Evolutionary conservation across 331 rosid species (phyloP).

Genomic region (Cydonia oblonga): DNA sequence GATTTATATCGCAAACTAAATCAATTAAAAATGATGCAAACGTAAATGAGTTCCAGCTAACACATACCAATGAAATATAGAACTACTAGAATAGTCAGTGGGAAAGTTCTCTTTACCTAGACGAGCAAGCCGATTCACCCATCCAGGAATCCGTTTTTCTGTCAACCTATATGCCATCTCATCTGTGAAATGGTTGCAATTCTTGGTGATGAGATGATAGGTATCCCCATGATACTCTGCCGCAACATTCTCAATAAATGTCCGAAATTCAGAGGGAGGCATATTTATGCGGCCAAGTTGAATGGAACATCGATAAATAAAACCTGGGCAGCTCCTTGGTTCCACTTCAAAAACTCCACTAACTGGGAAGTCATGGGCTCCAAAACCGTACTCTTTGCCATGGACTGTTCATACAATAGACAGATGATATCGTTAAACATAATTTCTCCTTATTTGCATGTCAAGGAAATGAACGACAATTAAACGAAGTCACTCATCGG

Average conservation of each 20-base stretch:
- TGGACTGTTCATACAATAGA: conserved; percentile 41
- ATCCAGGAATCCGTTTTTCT: conserved; percentile 61
- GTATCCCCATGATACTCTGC: conserved; percentile 93
- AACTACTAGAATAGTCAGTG: background rate
- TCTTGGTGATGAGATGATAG: conserved; percentile 80
- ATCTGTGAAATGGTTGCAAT: conserved; percentile 85
- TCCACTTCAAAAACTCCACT: conserved; percentile 97
- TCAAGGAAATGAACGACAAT: background rate
- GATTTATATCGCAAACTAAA: background rate
- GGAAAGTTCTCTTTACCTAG: conserved; percentile 46
- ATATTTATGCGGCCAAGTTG: conserved; percentile 41
- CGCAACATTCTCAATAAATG: conserved; percentile 51
- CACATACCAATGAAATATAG: background rate
- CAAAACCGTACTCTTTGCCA: conserved; percentile 86
- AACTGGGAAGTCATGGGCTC: conserved; percentile 73
- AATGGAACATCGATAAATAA: conserved; percentile 52
- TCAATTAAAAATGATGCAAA: background rate
- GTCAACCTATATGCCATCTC: conserved; percentile 54
- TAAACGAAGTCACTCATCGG: background rate
- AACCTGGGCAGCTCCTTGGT: conserved; percentile 85
- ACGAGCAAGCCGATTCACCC: conserved; percentile 94
- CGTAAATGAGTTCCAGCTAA: background rate
- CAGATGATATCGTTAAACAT: background rate
- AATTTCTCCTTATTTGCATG: background rate
- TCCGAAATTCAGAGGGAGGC: conserved; percentile 49